A percentile compares a stretch with the other conserved stretches of the same genome.
Evolutionary conservation across 257 asterid species (phyloP).

Genomic region (Primulina huaijiensis): DNA sequence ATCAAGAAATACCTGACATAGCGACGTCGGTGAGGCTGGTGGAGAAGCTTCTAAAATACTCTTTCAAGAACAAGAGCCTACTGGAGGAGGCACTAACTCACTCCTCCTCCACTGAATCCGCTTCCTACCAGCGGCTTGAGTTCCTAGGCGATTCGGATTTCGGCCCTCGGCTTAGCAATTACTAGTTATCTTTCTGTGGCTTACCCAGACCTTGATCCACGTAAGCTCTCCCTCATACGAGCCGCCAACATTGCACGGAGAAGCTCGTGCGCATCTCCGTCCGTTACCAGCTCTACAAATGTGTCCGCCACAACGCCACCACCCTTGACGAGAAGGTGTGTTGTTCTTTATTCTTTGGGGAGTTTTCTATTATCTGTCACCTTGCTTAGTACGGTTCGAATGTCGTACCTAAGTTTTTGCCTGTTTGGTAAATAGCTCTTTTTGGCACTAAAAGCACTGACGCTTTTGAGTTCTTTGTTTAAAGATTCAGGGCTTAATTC

Average conservation of each 20-base stretch:
- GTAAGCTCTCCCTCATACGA: slow-evolving; percentile 65
- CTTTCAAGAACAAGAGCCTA: slow-evolving; percentile 43
- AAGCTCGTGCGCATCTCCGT: slow-evolving; percentile 84
- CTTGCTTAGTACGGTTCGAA: neutral
- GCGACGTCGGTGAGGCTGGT: slow-evolving; percentile 42
- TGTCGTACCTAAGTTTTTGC: too few relatives aligned
- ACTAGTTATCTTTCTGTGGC: slow-evolving; percentile 42
- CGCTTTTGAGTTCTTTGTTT: neutral
- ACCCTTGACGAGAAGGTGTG: slow-evolving; percentile 51
- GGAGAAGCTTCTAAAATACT: slow-evolving; percentile 48
- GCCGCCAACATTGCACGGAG: slow-evolving; percentile 81
- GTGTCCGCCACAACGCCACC: slow-evolving; percentile 56
- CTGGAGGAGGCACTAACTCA: slow-evolving; percentile 78
- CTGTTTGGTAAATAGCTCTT: neutral
- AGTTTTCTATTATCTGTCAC: neutral
- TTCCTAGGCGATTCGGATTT: slow-evolving; percentile 85
- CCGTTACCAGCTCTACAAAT: slow-evolving; percentile 47
- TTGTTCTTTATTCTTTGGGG: neutral
- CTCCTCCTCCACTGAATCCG: slow-evolving; percentile 52
- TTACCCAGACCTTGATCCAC: slow-evolving; percentile 58
- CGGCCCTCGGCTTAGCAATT: slow-evolving; percentile 57
- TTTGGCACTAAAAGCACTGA: too few relatives aligned
- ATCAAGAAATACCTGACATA: slow-evolving; percentile 35
- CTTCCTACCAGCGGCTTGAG: slow-evolving; percentile 82
- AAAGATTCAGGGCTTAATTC: neutral